Base-by-base conservation (phyloP, 2,329 filamentous ascomycete species). In the Teratosphaeria destructans region DNA sequence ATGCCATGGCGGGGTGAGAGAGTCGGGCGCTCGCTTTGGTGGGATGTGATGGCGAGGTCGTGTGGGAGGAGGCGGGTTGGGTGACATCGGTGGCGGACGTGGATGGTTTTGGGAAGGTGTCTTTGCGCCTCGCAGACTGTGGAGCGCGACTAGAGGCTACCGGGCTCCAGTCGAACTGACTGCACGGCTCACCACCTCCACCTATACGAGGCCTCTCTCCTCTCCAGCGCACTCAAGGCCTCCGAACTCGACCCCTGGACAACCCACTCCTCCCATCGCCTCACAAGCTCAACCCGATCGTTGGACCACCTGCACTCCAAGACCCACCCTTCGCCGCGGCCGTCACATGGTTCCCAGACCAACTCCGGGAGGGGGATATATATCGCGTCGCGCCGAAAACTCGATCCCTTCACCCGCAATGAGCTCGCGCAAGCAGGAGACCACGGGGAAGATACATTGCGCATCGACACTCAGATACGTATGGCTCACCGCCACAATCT, bases 1-100 rank as follows among this genome's bases (percentile, higher is more conserved):
- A 82, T 59, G 70, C 69, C 56, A 60, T 66, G 61, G 59, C 55
- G 14, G 37, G 60, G 47, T 62, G 37, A 56, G 23, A 32, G 27
- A 19, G 19, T 19, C 19, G 52, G 12, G 29, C 29, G 5, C 7
- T 7, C 3, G 29, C 2, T 32, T 32, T 3, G 4, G 29, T 7
- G 29, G 29, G 29, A 4, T 7, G 7, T 32, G 29, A 32, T 32
- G 4, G 7, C 29, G 29, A 7, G 29, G 29, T 32, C 7, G 7
- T 32, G 29, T 32, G 29, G 29, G 7, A 5, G 29, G 29, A 32
- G 29, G 29, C 29, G 3, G 29, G 29, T 32, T 32, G 29, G 23
- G 6, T 16, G 35, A 39, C 35, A 39, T 39, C 8, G 34, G 7
- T 37, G 12, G 6, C 29, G 29, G 7, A 32, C 29, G 5, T 32